A percentile compares a stretch with the other conserved stretches of the same genome.
These are phyloP conservation scores for Rhizopogon rudus DNA, from an alignment of 768 basidiomycete genomes.

Conservation along the genomic window DNA sequence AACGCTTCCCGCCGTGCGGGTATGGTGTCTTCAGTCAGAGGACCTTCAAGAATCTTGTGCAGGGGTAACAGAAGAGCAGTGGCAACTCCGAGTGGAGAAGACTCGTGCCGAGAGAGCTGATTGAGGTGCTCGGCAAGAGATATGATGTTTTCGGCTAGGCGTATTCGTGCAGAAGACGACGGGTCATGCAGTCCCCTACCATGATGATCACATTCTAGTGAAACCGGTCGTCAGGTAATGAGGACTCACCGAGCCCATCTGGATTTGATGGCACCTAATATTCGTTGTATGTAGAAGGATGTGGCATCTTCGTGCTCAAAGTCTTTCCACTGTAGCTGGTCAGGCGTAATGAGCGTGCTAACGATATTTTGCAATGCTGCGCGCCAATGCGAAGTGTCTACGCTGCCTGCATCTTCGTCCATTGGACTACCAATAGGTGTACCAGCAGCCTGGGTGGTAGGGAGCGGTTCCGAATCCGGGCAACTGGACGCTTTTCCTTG, in stretches of 20 bases:
- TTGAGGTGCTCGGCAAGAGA: conserved; percentile 16
- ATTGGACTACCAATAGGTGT: not conserved
- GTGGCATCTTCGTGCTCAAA: not conserved
- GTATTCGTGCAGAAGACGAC: conserved; percentile 26
- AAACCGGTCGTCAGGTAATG: not conserved
- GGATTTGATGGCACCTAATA: not conserved
- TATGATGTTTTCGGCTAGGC: conserved; percentile 21
- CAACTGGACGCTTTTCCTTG: conserved; percentile 12
- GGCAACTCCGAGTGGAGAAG: conserved; percentile 19
- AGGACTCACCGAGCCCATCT: not conserved
- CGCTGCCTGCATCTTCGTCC: not conserved
- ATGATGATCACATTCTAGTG: not conserved
- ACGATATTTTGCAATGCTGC: not conserved
- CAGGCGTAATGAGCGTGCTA: not conserved
- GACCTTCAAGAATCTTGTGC: conserved; percentile 33
- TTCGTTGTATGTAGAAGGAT: not conserved
- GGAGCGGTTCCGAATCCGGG: conserved; percentile 8
- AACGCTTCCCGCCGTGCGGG: conserved; percentile 42
- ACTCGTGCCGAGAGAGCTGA: conserved; percentile 26
- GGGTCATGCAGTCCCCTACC: conserved; percentile 33
- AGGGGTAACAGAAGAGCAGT: conserved; percentile 21
- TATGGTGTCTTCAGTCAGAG: conserved; percentile 39
- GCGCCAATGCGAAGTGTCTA: not conserved
- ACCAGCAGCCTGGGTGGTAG: not conserved
- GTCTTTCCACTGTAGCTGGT: not conserved